These are phyloP conservation scores for Lactifluus subvellereus DNA, from an alignment of 768 basidiomycete species.

Conservation along the genomic window DNA sequence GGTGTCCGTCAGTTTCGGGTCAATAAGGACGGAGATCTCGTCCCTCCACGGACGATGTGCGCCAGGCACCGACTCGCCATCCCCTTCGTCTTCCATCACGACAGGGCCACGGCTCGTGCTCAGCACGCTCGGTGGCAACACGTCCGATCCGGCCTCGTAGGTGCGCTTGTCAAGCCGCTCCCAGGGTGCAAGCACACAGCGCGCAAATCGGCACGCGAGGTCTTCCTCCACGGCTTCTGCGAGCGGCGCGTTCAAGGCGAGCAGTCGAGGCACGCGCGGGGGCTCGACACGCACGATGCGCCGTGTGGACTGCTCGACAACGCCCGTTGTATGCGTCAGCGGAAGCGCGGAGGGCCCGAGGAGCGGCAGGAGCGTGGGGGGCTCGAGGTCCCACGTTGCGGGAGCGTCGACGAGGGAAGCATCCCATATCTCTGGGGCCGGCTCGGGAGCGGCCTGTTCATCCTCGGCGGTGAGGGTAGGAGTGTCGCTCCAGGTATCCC, in stretches of 20 bases:
- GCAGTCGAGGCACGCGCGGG: conserved; percentile 32
- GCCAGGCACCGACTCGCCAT: conserved; percentile 1
- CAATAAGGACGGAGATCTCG: conserved; percentile 53
- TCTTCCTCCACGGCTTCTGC: conserved; percentile 41
- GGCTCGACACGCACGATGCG: conserved; percentile 44
- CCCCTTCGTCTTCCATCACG: conserved; percentile 25
- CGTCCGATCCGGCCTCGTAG: conserved; percentile 31
- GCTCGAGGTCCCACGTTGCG: conserved; percentile 15
- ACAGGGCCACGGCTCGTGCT: conserved; percentile 36
- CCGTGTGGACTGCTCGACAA: conserved; percentile 62
- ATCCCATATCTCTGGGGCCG: conserved; percentile 7
- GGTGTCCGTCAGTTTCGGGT: conserved; percentile 34
- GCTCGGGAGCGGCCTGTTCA: not conserved
- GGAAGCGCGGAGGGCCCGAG: conserved; percentile 56
- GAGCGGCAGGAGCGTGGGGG: conserved; percentile 33
- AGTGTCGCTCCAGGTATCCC: not conserved
- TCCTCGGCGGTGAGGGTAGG: not conserved
- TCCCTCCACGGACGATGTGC: conserved; percentile 50
- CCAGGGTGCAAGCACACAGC: conserved; percentile 55
- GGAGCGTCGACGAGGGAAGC: not conserved
- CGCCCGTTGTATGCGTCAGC: conserved; percentile 55
- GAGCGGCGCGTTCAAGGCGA: conserved; percentile 2
- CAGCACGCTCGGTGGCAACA: conserved; percentile 34
- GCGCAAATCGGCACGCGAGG: conserved; percentile 42
- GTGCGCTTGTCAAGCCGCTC: conserved; percentile 33